Conservation (phyloP, 805 yeast genomes). For the Candida tibetensis region DNA sequence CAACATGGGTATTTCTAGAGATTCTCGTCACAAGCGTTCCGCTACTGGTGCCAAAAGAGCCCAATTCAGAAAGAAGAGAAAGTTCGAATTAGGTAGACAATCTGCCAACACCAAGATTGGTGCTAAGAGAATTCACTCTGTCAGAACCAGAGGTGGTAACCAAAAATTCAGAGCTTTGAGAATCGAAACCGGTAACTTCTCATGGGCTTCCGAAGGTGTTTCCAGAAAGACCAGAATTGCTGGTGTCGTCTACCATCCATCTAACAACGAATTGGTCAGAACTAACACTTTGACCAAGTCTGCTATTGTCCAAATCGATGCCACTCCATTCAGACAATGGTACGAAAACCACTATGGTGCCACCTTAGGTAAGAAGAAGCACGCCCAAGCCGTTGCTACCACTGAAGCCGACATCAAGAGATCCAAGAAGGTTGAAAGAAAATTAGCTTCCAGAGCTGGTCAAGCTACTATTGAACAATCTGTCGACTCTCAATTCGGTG, state of each 20-base stretch:
- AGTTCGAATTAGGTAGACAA: conserved; percentile 99
- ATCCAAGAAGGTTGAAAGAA: conserved; percentile 82
- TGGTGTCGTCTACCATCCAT: conserved; percentile 98
- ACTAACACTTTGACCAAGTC: conserved; percentile 99
- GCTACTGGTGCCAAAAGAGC: conserved; percentile 99
- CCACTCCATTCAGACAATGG: conserved; percentile 99
- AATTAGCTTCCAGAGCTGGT: conserved; percentile 89
- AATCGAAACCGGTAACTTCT: conserved; percentile 98
- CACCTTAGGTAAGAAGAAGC: conserved; percentile 82
- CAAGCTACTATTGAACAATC: conserved; percentile 83
- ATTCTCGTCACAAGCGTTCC: conserved; percentile 99
- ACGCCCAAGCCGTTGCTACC: conserved; percentile 26
- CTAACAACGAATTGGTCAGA: conserved; percentile 99
- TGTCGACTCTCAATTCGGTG: conserved; percentile 94
- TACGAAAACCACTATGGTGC: conserved; percentile 98
- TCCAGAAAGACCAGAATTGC: conserved; percentile 99
- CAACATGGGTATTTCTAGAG: conserved; percentile 99
- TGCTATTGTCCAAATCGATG: conserved; percentile 99
- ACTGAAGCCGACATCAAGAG: conserved; percentile 61
- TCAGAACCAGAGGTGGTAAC: conserved; percentile 99
- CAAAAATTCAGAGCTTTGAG: conserved; percentile 99
- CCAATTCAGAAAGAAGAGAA: conserved; percentile 99
- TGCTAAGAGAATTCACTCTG: conserved; percentile 97
- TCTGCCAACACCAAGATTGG: conserved; percentile 99
- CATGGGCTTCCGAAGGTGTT: conserved; percentile 99